Base-by-base conservation (phyloP, 2,329 filamentous ascomycete genomes). In the Colletotrichum lupini region DNA sequence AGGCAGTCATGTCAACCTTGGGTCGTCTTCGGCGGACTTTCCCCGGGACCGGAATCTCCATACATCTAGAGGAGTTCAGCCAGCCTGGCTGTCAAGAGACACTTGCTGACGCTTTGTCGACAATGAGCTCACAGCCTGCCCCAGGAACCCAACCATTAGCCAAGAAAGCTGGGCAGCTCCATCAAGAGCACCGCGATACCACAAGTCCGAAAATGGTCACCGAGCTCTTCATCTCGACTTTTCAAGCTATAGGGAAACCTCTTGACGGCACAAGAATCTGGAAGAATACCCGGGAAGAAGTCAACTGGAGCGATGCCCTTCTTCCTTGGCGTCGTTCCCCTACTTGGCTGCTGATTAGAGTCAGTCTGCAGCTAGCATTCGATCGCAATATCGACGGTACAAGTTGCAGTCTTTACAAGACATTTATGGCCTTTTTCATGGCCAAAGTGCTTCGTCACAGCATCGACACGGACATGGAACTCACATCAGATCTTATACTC, bases 251-350 rank as follows among this genome's bases (percentile, higher is more conserved):
- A 1, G 87, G 87, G 0, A 65, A 75, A 3, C 71, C 77, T 0
- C 67, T 74, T 4, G 22, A 77, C 0, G 75, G 76, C 0, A 8
- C 62, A 0, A 79, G 81, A 0, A 82, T 91, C 24, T 80, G 75
- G 58, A 92, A 91, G 70, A 81, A 86, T 35, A 88, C 86, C 1
- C 85, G 87, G 3, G 89, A 91, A 59, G 89, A 91, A 19, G 84
- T 90, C 1, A 68, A 88, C 14, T 90, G 83, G 81, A 73, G 76
- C 2, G 64, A 73, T 1, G 64, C 66, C 11, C 32, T 6, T 6
- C 26, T 69, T 2, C 87, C 86, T 0, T 91, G 89, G 89, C 80
- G 85, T 16, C 79, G 86, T 57, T 90, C 88, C 14, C 81, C 89
- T 0, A 71, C 87, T 1, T 92, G 89, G 89, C 80, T 92, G 1